A percentile compares a stretch with the other conserved stretches of the same genome.
These are phyloP conservation scores for Arthrobotrys sinensis DNA, from an alignment of 2,329 filamentous ascomycete genomes.

Conservation along the genomic window DNA sequence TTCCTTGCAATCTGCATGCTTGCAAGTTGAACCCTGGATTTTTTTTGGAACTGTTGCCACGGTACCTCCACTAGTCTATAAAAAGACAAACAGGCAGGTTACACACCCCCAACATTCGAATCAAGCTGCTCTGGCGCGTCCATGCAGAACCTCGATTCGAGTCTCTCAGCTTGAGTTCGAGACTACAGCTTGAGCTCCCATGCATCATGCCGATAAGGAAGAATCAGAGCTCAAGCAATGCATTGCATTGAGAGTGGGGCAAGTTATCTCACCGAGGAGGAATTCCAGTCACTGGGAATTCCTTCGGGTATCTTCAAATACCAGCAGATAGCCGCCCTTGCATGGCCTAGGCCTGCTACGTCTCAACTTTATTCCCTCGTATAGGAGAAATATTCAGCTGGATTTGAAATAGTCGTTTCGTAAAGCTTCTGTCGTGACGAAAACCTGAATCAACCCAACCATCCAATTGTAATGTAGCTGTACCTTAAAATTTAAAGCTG, in stretches of 20 bases:
- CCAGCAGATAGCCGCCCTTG: constrained; percentile 5
- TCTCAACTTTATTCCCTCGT: background rate
- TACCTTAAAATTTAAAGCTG: too few relatives aligned
- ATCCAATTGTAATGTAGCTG: background rate
- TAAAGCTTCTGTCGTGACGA: too few relatives aligned
- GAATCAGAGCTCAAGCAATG: background rate
- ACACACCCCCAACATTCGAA: background rate
- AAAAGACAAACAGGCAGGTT: background rate
- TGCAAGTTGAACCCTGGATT: background rate
- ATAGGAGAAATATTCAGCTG: background rate
- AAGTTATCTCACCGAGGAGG: background rate
- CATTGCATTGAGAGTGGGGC: too few relatives aligned
- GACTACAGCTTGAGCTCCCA: background rate
- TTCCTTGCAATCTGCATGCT: background rate
- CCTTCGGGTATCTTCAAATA: background rate
- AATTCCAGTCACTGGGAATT: background rate
- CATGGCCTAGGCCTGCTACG: constrained; percentile 7
- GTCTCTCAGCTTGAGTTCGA: background rate
- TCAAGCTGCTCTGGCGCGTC: background rate
- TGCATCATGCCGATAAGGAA: background rate
- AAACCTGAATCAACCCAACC: background rate
- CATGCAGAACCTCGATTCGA: constrained; percentile 6
- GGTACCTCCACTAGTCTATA: background rate
- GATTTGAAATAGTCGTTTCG: background rate
- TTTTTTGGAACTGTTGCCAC: background rate